Percentiles rank a stretch among this genome's conserved stretches.
phyloP scores from a whole-genome alignment of 2,329 filamentous ascomycete species.

The Verticillium klebahnii region DNA sequence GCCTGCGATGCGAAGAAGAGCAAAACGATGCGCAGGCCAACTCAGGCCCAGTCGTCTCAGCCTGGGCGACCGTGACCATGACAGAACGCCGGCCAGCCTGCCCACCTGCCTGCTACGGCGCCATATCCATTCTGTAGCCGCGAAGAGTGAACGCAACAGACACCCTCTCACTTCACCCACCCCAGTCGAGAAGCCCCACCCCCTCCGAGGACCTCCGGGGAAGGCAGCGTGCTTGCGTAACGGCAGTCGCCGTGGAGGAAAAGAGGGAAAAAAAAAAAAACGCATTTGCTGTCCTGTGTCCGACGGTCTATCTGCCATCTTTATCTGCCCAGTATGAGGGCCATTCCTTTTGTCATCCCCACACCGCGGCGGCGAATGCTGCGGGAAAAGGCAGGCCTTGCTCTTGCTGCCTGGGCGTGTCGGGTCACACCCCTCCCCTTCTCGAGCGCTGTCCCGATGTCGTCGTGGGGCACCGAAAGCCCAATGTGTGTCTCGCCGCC shows the following conservation, averaged over 20 bases:
- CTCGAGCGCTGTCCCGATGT: not conserved
- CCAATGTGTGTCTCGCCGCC: not conserved
- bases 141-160: not conserved
- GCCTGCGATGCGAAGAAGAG: not conserved
- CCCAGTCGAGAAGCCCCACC: not conserved
- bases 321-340: not conserved
- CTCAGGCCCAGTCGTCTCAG: not conserved
- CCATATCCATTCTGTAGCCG: not conserved
- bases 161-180: not conserved
- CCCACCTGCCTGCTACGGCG: not conserved
- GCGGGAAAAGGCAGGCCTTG: not conserved
- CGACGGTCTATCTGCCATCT: not conserved
- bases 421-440: not conserved
- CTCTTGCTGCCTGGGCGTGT: not conserved
- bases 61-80: not conserved
- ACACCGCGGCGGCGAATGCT: not conserved
- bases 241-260: not conserved
- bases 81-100: not conserved
- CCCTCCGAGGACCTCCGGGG: not conserved
- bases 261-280: not conserved
- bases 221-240: not conserved
- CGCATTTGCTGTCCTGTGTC: not conserved
- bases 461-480: not conserved
- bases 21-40: not conserved
- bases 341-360: not conserved